A percentile compares a stretch with the other conserved stretches of the same genome.
phyloP scores from a whole-genome alignment of 2,329 filamentous ascomycete species.

The Fusarium veterinarium region DNA sequence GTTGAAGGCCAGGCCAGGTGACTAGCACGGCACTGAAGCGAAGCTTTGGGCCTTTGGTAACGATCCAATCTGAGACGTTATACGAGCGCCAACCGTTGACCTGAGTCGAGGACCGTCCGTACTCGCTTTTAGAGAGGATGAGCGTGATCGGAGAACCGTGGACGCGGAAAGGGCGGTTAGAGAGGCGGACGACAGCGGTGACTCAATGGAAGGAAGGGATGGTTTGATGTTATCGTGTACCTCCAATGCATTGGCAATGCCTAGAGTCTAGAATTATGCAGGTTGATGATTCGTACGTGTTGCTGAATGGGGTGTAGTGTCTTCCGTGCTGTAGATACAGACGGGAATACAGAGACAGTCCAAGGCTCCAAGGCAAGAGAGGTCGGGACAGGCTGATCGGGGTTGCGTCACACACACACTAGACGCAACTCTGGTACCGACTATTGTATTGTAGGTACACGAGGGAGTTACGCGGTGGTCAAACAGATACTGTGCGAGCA shows the following conservation, averaged over 20 bases:
- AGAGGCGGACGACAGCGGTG: conserved; percentile 30
- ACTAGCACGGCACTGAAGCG: conserved; percentile 41
- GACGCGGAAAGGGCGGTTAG: conserved; percentile 37
- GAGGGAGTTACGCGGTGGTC: conserved; percentile 21
- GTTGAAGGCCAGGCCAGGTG: conserved; percentile 34
- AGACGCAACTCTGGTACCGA: neutral
- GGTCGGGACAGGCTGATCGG: conserved; percentile 13
- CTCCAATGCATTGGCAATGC: neutral
- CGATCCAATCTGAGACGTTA: conserved; percentile 33
- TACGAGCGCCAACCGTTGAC: conserved; percentile 38
- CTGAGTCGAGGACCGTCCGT: conserved; percentile 23
- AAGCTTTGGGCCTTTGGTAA: conserved; percentile 30
- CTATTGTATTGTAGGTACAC: neutral
- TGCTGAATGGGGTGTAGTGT: conserved; percentile 29
- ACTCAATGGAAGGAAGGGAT: conserved; percentile 13
- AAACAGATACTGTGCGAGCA: conserved; percentile 7
- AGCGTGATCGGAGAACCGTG: conserved; percentile 41
- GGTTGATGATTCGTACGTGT: conserved; percentile 38
- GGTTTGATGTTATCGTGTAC: conserved; percentile 38
- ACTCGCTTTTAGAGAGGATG: neutral
- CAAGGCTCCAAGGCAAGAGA: conserved; percentile 2
- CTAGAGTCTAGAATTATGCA: conserved; percentile 41
- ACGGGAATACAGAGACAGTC: conserved; percentile 15
- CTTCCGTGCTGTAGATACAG: conserved; percentile 11
- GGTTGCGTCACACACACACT: conserved; percentile 41